A percentile compares a stretch with the other conserved stretches of the same genome.
Conservation (phyloP, 805 yeast species). For the Metschnikowia rubicola region DNA sequence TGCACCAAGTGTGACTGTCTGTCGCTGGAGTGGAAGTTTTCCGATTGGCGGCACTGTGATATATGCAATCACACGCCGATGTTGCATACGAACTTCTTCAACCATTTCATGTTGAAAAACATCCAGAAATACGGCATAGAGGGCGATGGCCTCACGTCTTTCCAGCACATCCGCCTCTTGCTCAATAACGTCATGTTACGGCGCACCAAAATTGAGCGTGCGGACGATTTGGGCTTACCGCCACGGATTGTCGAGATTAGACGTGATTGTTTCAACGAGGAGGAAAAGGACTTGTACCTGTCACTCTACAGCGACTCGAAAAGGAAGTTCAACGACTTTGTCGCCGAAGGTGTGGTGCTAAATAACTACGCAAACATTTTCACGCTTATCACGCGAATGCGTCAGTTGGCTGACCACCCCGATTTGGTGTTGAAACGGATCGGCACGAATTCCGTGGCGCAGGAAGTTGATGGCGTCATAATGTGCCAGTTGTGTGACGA, state of each 20-base stretch:
- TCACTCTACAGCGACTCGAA: slow-evolving; percentile 83
- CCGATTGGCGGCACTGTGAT: slow-evolving; percentile 81
- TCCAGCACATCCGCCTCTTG: slow-evolving; percentile 69
- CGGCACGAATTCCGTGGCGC: slow-evolving; percentile 34
- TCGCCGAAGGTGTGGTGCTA: slow-evolving; percentile 92
- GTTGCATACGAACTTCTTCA: slow-evolving; percentile 93
- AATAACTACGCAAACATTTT: slow-evolving; percentile 97
- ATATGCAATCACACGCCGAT: slow-evolving; percentile 87
- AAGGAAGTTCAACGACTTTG: slow-evolving; percentile 86
- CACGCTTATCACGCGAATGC: slow-evolving; percentile 93
- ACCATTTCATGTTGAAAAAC: slow-evolving; percentile 91
- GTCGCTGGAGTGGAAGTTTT: slow-evolving; percentile 79
- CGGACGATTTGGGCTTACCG: slow-evolving; percentile 96
- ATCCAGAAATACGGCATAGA: slow-evolving; percentile 82
- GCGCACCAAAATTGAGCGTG: slow-evolving; percentile 92
- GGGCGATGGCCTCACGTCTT: slow-evolving; percentile 77
- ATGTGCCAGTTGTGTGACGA: slow-evolving; percentile 95
- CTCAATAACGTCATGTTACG: slow-evolving; percentile 83
- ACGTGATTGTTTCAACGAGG: slow-evolving; percentile 84
- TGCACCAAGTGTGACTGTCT: slow-evolving; percentile 92
- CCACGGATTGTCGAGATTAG: slow-evolving; percentile 92
- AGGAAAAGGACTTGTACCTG: slow-evolving; percentile 88
- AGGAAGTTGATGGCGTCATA: slow-evolving; percentile 49
- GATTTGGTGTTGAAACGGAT: slow-evolving; percentile 82
- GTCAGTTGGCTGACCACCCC: slow-evolving; percentile 98